A percentile compares a stretch with the other conserved stretches of the same genome.
phyloP scores from a whole-genome alignment of 331 rosid species.

The Prunus yedoensis region DNA sequence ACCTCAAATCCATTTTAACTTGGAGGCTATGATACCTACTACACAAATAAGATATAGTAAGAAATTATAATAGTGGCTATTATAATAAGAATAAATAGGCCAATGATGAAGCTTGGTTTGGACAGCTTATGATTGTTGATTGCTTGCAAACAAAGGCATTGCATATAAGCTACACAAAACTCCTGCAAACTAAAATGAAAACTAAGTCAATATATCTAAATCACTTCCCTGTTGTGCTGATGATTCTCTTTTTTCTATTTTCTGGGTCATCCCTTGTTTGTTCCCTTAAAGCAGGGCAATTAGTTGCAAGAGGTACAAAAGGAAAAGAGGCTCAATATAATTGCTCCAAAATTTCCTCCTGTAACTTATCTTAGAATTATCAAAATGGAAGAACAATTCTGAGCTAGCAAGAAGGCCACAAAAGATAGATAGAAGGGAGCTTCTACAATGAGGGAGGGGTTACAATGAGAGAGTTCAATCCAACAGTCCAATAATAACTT shows the following conservation, averaged over 20 bases:
- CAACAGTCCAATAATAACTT: no score
- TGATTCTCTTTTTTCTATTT: background rate
- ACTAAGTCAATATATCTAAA: background rate
- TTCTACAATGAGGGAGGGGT: no score
- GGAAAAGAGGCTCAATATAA: background rate
- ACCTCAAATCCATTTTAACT: background rate
- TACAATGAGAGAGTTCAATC: no score
- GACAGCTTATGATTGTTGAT: background rate
- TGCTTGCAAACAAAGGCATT: conserved; percentile 1
- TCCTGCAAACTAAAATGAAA: background rate
- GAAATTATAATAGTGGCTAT: background rate
- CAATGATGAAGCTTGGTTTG: background rate
- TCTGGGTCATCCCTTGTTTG: no score
- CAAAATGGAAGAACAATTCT: no score
- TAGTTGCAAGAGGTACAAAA: background rate
- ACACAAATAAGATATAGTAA: no score
- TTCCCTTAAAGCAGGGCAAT: background rate
- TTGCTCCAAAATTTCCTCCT: no score
- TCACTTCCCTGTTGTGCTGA: no score
- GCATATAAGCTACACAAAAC: background rate
- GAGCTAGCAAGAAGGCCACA: background rate
- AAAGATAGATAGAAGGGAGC: no score
- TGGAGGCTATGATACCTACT: conserved; percentile 20
- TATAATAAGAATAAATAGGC: background rate
- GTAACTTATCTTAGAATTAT: background rate